Conservation (phyloP, 306 rosid genomes). For the Morella rubra region DNA sequence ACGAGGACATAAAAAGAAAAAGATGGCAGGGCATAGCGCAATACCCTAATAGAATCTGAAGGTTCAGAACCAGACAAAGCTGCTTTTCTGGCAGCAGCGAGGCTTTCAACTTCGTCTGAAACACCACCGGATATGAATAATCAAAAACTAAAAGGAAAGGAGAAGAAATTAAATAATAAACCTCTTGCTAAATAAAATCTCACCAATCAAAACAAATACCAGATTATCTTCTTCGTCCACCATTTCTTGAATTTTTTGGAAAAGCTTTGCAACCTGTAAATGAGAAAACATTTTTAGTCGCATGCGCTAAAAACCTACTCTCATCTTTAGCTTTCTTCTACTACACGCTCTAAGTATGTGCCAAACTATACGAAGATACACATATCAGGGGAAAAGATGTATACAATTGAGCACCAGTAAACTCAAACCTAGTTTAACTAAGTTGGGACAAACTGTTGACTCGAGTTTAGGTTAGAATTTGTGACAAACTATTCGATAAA, state of each 20-base stretch:
- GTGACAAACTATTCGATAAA: neutral
- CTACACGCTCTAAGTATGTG: too few species aligned
- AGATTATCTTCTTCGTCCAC: slow-evolving; percentile 87
- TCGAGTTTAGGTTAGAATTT: neutral
- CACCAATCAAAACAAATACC: slow-evolving; percentile 99
- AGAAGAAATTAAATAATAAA: slow-evolving; percentile 24
- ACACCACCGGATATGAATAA: slow-evolving; percentile 28
- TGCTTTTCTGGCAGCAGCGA: slow-evolving; percentile 96
- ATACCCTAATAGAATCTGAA: slow-evolving; percentile 98
- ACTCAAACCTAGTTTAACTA: neutral
- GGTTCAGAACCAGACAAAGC: slow-evolving; percentile 99
- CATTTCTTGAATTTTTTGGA: slow-evolving; percentile 94
- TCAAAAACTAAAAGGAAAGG: slow-evolving; percentile 29
- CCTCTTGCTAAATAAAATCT: slow-evolving; percentile 38
- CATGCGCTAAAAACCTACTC: neutral
- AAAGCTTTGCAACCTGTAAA: slow-evolving; percentile 84
- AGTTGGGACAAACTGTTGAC: neutral
- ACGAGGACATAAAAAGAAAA: neutral
- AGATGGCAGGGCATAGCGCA: slow-evolving; percentile 21
- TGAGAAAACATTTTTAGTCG: neutral
- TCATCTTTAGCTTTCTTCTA: too few species aligned
- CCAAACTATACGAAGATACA: too few species aligned
- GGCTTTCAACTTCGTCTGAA: slow-evolving; percentile 98
- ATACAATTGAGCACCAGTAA: neutral
- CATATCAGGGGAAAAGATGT: neutral